A percentile compares a stretch with the other conserved stretches of the same genome.
Evolutionary conservation across 495 filamentous ascomycete genomes (phyloP).

Genomic region (Thozetella sp.): DNA sequence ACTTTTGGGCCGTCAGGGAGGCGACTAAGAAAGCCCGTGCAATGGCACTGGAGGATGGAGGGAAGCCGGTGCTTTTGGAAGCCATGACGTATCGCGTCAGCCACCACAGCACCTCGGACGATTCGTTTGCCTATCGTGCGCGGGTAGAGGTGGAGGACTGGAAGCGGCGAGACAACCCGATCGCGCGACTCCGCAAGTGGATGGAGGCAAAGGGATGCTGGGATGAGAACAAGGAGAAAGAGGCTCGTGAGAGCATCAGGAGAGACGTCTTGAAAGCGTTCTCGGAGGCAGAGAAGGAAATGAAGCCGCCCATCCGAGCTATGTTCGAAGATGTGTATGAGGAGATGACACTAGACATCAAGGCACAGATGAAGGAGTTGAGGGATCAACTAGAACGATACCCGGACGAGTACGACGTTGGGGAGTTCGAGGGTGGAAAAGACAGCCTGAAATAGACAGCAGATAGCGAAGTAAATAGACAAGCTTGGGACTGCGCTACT

Average conservation of each 20-base stretch:
- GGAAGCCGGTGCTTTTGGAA: slow-evolving; percentile 84
- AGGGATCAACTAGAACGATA: slow-evolving; percentile 79
- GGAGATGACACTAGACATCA: slow-evolving; percentile 79
- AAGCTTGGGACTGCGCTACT: no score
- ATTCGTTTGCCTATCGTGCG: slow-evolving; percentile 95
- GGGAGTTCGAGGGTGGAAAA: slow-evolving; percentile 74
- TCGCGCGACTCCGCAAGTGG: slow-evolving; percentile 89
- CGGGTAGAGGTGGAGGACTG: slow-evolving; percentile 96
- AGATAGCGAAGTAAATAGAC: background rate
- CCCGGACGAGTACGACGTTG: slow-evolving; percentile 90
- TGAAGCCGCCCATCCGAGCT: slow-evolving; percentile 75
- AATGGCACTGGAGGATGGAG: slow-evolving; percentile 76
- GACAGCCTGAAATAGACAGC: slow-evolving; percentile 53
- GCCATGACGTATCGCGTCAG: slow-evolving; percentile 97
- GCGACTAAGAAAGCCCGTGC: slow-evolving; percentile 77
- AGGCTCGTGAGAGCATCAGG: slow-evolving; percentile 64
- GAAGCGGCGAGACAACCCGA: slow-evolving; percentile 95
- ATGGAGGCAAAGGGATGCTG: slow-evolving; percentile 79
- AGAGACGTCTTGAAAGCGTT: slow-evolving; percentile 85
- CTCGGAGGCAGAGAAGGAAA: slow-evolving; percentile 82
- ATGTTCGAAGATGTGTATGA: slow-evolving; percentile 92
- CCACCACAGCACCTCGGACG: slow-evolving; percentile 97
- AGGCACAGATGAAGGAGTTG: slow-evolving; percentile 77
- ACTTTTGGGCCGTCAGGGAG: slow-evolving; percentile 91
- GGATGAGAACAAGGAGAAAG: slow-evolving; percentile 82